Base-by-base conservation (phyloP, 129 eudicot species). In the Escallonia herrerae region DNA sequence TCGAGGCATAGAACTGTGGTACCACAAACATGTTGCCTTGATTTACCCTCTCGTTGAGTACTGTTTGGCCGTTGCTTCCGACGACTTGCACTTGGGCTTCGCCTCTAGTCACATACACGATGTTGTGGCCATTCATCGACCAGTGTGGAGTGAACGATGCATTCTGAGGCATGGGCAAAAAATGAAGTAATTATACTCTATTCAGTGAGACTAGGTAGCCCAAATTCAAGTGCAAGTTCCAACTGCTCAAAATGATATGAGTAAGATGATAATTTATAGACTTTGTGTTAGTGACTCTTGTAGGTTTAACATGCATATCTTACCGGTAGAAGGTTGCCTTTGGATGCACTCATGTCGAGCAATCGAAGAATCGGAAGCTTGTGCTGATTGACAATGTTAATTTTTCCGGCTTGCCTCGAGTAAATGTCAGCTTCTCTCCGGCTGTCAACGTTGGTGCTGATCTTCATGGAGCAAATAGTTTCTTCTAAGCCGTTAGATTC, bases 311-410 rank as follows among this genome's bases (percentile, higher is more conserved):
- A 22, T 22, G 33, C 33, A 45, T 42, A 15, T 33, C 11, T 53
- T 77, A 81, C 86, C 71, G 74, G 83, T 60, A 50, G 76, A 49
- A 84, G 80, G 74, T 71, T 56, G 33, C 97, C 95, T 75, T 78
- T 86, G 58, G 81, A 91, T 6, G 90, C 86, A 64, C 89, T 82
- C 68, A 86, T 13, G 76, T 82, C 91, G 70, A 90, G 37, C 80
- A 11, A 43, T 7, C 63, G 60, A 51, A 86, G 87, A 45, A 90
- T 72, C 10, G 97, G 95, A 3, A 87, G 76, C 56, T 84, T 87
- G 56, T 81, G 40, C 12, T 66, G 69, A 62, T 81, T 80, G 2
- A 68, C 85, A 2, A 56, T 12, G 77, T 73, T 76, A 0, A 87
- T 47, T 45, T 67, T 81, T 48, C 95, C 95, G 3, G 87, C 87